Percentiles rank a stretch among this genome's conserved stretches.
These are phyloP conservation scores for Fusarium annulatum DNA, from an alignment of 2,329 filamentous ascomycete genomes.

Conservation along the genomic window DNA sequence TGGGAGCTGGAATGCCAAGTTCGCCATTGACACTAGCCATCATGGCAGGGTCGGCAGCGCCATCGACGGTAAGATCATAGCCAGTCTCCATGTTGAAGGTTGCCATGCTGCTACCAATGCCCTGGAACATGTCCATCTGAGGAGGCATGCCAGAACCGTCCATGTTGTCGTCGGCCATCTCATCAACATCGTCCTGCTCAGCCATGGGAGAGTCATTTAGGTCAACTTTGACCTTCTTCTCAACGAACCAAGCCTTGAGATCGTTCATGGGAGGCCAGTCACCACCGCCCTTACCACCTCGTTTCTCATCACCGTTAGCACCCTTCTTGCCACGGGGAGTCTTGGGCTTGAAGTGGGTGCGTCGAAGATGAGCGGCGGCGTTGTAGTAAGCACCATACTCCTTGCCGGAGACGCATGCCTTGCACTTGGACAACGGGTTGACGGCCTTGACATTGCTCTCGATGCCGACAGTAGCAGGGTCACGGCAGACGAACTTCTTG, in stretches of 20 bases:
- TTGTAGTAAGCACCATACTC: conserved; percentile 94
- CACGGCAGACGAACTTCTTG: conserved; percentile 69
- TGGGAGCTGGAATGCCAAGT: conserved; percentile 36
- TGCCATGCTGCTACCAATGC: conserved; percentile 39
- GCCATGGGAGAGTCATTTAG: conserved; percentile 51
- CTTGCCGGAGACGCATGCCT: conserved; percentile 81
- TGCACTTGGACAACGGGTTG: conserved; percentile 81
- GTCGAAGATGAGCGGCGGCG: conserved; percentile 87
- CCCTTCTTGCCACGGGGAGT: conserved; percentile 58
- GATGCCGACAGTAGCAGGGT: conserved; percentile 58
- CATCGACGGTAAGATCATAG: conserved; percentile 40
- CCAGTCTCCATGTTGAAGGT: conserved; percentile 35
- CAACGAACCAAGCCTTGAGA: conserved; percentile 66
- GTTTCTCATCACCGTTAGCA: conserved; percentile 57
- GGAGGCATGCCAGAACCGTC: conserved; percentile 28
- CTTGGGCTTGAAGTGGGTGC: conserved; percentile 85
- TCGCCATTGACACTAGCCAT: conserved; percentile 35
- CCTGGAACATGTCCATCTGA: conserved; percentile 39
- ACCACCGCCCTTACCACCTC: conserved; percentile 58
- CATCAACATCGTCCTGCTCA: conserved; percentile 49
- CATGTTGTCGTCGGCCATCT: conserved; percentile 37
- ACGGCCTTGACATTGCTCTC: conserved; percentile 61
- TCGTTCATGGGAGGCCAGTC: conserved; percentile 44
- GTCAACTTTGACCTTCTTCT: conserved; percentile 58
- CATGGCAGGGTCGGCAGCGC: conserved; percentile 26